Conservation (phyloP, 805 yeast genomes). For the Lipomyces orientalis region DNA sequence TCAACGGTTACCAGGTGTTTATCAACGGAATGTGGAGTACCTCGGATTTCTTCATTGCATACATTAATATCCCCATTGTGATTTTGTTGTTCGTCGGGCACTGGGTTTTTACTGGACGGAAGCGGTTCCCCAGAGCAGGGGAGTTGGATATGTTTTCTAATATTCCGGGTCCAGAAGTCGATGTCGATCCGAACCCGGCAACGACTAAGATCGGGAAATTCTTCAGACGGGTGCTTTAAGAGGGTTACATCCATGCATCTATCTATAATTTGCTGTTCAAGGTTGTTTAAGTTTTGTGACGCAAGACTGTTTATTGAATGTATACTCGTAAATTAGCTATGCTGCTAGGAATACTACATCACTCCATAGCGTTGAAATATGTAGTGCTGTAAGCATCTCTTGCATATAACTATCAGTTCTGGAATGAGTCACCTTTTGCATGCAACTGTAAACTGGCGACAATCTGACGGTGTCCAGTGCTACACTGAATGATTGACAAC, state of each 20-base stretch:
- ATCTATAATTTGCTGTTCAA: no score
- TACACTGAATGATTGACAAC: no score
- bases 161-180: conserved; percentile 30
- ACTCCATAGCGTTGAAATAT: no score
- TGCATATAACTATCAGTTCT: not conserved
- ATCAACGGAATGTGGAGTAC: conserved; percentile 68
- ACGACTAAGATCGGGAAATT: conserved; percentile 26
- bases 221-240: conserved; percentile 20
- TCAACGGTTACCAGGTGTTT: conserved; percentile 75
- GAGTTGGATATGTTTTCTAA: conserved; percentile 33
- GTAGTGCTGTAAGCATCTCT: not conserved
- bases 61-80: conserved; percentile 70
- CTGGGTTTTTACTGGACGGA: conserved; percentile 24
- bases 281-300: not conserved
- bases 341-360: no score
- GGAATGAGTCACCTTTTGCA: no score
- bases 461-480: no score
- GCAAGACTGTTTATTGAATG: not conserved
- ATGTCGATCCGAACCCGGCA: conserved; percentile 23
- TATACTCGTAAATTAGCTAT: not conserved
- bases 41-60: conserved; percentile 67
- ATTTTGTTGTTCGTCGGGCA: conserved; percentile 42
- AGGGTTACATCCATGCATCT: no score
- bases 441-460: no score
- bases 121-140: conserved; percentile 16